phyloP scores from a whole-genome alignment of 345 rosid species.

The Capsella bursapastoris region DNA sequence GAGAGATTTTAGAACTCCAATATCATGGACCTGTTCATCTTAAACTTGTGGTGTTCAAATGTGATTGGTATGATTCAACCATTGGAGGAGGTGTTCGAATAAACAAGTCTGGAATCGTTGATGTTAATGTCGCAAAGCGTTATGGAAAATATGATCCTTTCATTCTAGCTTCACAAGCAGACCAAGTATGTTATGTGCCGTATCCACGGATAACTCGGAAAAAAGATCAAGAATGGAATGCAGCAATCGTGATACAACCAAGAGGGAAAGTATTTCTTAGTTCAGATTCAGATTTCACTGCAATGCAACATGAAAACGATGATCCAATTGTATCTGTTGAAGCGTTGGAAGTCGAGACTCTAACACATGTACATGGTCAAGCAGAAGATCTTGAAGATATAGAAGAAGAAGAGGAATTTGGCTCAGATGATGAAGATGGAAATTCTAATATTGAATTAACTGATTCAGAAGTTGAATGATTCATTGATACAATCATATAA shows the following conservation, averaged over 20 bases:
- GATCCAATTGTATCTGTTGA: background rate
- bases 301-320: slow-evolving; percentile 3
- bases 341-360: background rate
- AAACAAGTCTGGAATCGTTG: background rate
- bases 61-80: slow-evolving; percentile 17
- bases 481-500: too few species aligned
- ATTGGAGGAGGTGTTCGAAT: background rate
- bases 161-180: background rate
- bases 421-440: background rate
- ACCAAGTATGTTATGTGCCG: slow-evolving; percentile 3
- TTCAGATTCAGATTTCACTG: background rate
- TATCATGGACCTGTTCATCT: background rate
- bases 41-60: slow-evolving; percentile 4
- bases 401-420: background rate
- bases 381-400: background rate
- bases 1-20: background rate
- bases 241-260: background rate
- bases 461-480: background rate
- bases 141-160: slow-evolving; percentile 6
- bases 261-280: background rate
- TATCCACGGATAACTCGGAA: background rate
- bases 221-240: slow-evolving; percentile 5
- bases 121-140: background rate
- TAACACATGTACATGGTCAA: background rate
- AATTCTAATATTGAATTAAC: background rate